Evolutionary conservation across 73 alveolate genomes (phyloP).

Genomic region (Breviolum minutum): DNA sequence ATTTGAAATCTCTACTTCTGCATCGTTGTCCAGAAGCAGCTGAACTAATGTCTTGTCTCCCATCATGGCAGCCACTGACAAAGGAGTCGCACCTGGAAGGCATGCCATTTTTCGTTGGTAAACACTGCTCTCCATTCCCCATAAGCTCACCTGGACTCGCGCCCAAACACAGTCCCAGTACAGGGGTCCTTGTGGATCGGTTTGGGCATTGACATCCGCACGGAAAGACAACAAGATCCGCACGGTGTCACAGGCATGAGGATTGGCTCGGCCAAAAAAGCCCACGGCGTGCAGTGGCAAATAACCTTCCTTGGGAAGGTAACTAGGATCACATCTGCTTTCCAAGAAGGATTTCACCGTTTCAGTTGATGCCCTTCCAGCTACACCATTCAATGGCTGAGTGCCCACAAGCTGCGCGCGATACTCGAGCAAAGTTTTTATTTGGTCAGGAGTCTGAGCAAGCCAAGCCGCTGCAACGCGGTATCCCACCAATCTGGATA

Average conservation of each 20-base stretch:
- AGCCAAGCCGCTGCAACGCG: constrained; percentile 23
- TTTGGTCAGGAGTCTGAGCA: neutral
- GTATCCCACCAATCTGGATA: neutral
- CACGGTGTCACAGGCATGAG: neutral
- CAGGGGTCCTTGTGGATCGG: too few relatives aligned
- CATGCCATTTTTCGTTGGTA: too few relatives aligned
- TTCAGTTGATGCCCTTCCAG: constrained; percentile 35
- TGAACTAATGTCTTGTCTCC: too few relatives aligned
- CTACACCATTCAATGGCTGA: constrained; percentile 19
- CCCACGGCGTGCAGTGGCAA: constrained; percentile 6
- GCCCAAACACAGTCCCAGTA: too few relatives aligned
- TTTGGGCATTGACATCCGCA: constrained; percentile 19
- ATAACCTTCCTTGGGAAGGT: neutral
- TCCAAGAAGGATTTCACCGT: constrained; percentile 25
- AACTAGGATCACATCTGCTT: constrained; percentile 21
- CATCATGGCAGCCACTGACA: too few relatives aligned
- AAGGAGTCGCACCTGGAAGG: too few relatives aligned
- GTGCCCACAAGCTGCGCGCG: neutral
- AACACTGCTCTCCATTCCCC: too few relatives aligned
- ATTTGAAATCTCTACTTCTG: too few relatives aligned
- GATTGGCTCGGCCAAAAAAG: neutral
- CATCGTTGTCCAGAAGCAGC: too few relatives aligned
- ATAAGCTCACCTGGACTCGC: too few relatives aligned
- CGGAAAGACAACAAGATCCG: neutral
- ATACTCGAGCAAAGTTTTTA: neutral